Evolutionary conservation across 2,329 filamentous ascomycete species (phyloP).

Genomic region (Cytospora paraplurivora): DNA sequence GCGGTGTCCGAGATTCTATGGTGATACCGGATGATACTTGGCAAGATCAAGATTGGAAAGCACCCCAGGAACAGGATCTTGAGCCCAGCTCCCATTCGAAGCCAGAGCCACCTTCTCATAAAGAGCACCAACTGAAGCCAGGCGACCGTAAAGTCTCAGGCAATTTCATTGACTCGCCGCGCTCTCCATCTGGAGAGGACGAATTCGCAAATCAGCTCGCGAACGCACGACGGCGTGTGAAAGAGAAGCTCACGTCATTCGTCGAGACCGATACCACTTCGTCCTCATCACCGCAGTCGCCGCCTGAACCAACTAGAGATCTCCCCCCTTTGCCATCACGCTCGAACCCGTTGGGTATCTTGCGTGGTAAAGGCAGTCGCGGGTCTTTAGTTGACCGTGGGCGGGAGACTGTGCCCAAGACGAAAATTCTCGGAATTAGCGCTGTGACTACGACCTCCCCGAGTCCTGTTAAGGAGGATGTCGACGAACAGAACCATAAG

Average conservation of each 20-base stretch:
- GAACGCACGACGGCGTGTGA: constrained; percentile 68
- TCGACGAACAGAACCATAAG: constrained; percentile 39
- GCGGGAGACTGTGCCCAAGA: constrained; percentile 51
- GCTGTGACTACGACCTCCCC: constrained; percentile 43
- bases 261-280: constrained; percentile 62
- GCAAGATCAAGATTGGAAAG: constrained; percentile 12
- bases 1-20: constrained; percentile 14
- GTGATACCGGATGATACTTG: constrained; percentile 2
- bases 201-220: constrained; percentile 76
- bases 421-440: constrained; percentile 62
- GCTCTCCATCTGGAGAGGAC: constrained; percentile 54
- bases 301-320: constrained; percentile 41
- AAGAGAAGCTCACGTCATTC: constrained; percentile 71
- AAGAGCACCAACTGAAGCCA: constrained; percentile 4
- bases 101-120: neutral
- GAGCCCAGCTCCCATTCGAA: constrained; percentile 5
- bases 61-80: neutral
- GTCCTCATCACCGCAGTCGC: constrained; percentile 41
- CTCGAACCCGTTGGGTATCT: constrained; percentile 62
- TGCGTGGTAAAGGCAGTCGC: constrained; percentile 66
- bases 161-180: constrained; percentile 16
- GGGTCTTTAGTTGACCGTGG: constrained; percentile 45
- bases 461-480: constrained; percentile 42
- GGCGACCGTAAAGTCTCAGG: neutral
- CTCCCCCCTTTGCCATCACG: constrained; percentile 38